Evolutionary conservation across 768 basidiomycete genomes (phyloP).

Genomic region (Hypsizygus marmoreus): DNA sequence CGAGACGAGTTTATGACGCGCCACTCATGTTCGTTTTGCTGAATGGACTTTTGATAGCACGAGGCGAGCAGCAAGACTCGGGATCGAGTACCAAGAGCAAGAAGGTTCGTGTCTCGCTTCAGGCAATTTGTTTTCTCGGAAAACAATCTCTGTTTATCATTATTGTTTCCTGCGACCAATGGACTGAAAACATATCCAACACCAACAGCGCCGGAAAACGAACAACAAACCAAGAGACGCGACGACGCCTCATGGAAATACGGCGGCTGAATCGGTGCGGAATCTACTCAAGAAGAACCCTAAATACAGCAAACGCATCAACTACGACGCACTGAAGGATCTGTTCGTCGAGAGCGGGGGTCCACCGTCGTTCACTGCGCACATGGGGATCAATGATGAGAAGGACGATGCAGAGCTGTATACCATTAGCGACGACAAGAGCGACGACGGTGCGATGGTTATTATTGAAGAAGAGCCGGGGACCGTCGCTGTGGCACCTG

Average conservation of each 20-base stretch:
- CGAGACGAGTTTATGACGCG: conserved; percentile 1
- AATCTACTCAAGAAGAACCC: conserved; percentile 83
- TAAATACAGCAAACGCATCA: conserved; percentile 90
- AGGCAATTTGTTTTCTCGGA: conserved; percentile 30
- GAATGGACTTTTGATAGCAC: conserved; percentile 57
- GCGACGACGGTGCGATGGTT: conserved; percentile 35
- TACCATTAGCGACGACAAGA: conserved; percentile 42
- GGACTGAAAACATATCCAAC: conserved; percentile 10
- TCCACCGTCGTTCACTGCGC: conserved; percentile 26
- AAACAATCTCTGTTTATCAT: conserved; percentile 15
- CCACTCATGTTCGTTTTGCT: conserved; percentile 37
- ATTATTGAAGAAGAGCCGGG: conserved; percentile 50
- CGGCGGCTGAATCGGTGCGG: conserved; percentile 75
- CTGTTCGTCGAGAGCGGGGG: conserved; percentile 61
- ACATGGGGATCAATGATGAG: conserved; percentile 40
- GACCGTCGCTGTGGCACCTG: conserved; percentile 29
- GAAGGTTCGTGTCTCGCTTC: conserved; percentile 69
- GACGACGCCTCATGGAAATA: conserved; percentile 65
- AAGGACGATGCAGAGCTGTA: conserved; percentile 47
- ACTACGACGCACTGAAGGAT: conserved; percentile 85
- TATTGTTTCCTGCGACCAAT: conserved; percentile 11
- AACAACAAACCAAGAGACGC: conserved; percentile 68
- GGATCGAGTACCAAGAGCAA: conserved; percentile 55
- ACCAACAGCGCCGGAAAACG: conserved; percentile 66
- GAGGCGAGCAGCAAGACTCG: conserved; percentile 56